Evolutionary conservation across 1,284 basidiomycete species (phyloP).

Genomic region (Puccinia triticina): DNA sequence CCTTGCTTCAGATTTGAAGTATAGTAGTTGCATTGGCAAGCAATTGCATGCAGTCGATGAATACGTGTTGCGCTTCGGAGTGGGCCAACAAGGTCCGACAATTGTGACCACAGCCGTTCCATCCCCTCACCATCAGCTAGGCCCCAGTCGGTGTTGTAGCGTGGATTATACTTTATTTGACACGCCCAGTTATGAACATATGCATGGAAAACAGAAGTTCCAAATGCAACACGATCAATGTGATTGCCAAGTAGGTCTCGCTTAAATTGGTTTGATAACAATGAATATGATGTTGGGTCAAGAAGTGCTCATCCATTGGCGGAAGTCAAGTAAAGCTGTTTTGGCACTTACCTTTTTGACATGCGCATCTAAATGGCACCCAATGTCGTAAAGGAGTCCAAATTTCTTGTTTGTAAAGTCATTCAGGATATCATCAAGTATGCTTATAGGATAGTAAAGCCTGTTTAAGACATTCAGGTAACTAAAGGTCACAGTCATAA

Average conservation of each 20-base stretch:
- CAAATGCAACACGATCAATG: background rate
- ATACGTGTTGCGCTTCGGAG: background rate
- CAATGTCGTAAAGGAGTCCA: slow-evolving; percentile 24
- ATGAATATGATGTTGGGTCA: background rate
- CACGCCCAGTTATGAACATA: slow-evolving; percentile 47
- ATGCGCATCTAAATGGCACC: slow-evolving; percentile 18
- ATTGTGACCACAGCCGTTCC: slow-evolving; percentile 39
- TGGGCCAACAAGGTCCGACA: background rate
- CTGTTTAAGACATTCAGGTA: background rate
- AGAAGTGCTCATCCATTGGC: background rate
- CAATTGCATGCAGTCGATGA: slow-evolving; percentile 12
- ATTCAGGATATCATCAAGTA: background rate
- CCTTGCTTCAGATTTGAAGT: background rate
- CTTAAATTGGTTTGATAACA: background rate
- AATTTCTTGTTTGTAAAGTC: background rate
- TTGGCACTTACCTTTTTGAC: slow-evolving; percentile 20
- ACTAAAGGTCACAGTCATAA: background rate
- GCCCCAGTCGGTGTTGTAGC: slow-evolving; percentile 3
- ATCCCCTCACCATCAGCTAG: slow-evolving; percentile 41
- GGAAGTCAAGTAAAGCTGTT: background rate
- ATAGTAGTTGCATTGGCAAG: background rate
- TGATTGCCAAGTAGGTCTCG: background rate
- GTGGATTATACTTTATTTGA: slow-evolving; percentile 30
- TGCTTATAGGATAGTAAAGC: slow-evolving; percentile 23
- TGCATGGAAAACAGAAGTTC: slow-evolving; percentile 45